These are phyloP conservation scores for Exophiala dermatitidis DNA, from an alignment of 2,329 filamentous ascomycete genomes.

Conservation along the genomic window DNA sequence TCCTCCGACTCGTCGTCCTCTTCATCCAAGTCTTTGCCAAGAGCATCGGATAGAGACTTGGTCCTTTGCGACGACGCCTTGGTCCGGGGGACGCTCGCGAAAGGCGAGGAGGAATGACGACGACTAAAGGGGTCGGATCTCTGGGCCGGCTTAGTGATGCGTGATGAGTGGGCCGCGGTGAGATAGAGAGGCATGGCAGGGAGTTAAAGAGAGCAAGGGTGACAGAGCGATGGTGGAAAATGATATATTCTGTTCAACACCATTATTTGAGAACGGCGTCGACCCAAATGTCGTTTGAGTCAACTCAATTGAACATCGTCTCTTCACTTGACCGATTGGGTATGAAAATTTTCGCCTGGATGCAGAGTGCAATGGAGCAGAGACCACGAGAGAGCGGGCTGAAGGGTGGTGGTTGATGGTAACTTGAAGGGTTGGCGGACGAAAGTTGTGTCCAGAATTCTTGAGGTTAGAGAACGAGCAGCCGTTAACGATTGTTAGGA, in stretches of 20 bases:
- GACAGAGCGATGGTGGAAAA: slow-evolving; percentile 1
- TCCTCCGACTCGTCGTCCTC: slow-evolving; percentile 31
- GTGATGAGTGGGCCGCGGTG: slow-evolving; percentile 42
- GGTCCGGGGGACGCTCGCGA: slow-evolving; percentile 36
- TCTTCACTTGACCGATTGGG: no score
- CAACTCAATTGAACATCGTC: no score
- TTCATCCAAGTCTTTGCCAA: slow-evolving; percentile 24
- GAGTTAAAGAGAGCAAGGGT: slow-evolving; percentile 11
- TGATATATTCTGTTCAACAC: neutral
- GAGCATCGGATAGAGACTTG: slow-evolving; percentile 20
- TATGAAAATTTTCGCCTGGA: no score
- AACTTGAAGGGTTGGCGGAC: no score
- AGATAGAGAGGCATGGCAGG: slow-evolving; percentile 41
- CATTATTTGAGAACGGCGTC: neutral
- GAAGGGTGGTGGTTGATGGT: no score
- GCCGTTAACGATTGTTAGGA: neutral
- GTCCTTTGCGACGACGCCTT: slow-evolving; percentile 34
- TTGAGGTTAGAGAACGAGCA: no score
- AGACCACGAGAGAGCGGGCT: neutral
- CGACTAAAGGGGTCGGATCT: slow-evolving; percentile 25
- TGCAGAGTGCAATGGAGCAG: neutral
- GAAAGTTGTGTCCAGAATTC: no score
- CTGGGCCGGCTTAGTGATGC: slow-evolving; percentile 38
- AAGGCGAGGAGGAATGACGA: slow-evolving; percentile 34
- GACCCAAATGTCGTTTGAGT: no score